phyloP scores from a whole-genome alignment of 2,329 filamentous ascomycete genomes.

The Penicillium brevicompactum region DNA sequence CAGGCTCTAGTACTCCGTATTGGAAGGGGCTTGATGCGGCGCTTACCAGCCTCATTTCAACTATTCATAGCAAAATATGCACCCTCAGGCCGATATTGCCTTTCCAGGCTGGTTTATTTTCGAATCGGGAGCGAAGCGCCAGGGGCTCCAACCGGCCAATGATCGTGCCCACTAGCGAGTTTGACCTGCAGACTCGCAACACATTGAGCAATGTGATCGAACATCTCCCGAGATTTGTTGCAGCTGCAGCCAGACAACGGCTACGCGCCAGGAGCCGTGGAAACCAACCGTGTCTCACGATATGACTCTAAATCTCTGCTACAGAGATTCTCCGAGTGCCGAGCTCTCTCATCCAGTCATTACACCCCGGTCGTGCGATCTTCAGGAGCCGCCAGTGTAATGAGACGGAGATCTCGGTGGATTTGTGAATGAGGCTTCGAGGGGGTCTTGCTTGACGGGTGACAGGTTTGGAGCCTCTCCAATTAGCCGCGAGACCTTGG shows the following conservation, averaged over 20 bases:
- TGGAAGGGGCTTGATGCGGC: no score
- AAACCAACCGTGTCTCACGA: slow-evolving; percentile 15
- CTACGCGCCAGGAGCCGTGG: slow-evolving; percentile 24
- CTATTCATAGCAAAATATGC: no score
- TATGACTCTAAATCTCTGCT: slow-evolving; percentile 9
- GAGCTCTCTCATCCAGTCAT: slow-evolving; percentile 19
- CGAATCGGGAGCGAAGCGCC: slow-evolving; percentile 13
- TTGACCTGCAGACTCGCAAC: slow-evolving; percentile 15
- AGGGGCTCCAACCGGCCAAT: slow-evolving; percentile 15
- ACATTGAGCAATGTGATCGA: slow-evolving; percentile 2
- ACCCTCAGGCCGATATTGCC: neutral
- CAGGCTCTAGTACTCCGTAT: no score
- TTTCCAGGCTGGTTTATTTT: neutral
- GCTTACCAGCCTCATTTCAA: no score
- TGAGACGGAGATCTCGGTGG: slow-evolving; percentile 5
- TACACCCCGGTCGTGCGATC: neutral
- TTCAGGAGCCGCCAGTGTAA: slow-evolving; percentile 2
- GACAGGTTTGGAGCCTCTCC: slow-evolving; percentile 8
- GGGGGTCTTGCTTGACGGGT: neutral
- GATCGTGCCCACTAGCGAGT: neutral
- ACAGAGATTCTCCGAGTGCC: slow-evolving; percentile 8
- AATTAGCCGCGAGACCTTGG: slow-evolving; percentile 12
- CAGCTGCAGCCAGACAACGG: neutral
- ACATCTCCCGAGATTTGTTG: neutral
- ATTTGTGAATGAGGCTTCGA: slow-evolving; percentile 14